A percentile compares a stretch with the other conserved stretches of the same genome.
Evolutionary conservation across 352 stramenopile genomes (phyloP).

Genomic region (Globisporangium alternatum): DNA sequence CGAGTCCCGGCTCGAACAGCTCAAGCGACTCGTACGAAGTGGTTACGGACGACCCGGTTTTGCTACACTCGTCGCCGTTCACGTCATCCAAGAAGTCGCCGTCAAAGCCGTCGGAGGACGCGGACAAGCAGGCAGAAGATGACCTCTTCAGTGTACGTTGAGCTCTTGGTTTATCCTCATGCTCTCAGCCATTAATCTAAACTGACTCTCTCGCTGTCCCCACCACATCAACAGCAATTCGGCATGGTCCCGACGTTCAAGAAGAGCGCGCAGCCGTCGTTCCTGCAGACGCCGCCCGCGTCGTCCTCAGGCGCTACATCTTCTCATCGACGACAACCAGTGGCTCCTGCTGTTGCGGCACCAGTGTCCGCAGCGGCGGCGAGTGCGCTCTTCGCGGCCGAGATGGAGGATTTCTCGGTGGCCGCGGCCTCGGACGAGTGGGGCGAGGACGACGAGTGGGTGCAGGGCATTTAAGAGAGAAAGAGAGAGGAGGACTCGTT

Average conservation of each 20-base stretch:
- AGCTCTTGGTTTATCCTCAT: constrained; percentile 1
- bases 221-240: constrained; percentile 57
- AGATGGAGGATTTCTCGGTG: constrained; percentile 59
- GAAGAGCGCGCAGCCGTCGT: constrained; percentile 43
- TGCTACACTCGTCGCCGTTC: constrained; percentile 20
- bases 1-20: constrained; percentile 55
- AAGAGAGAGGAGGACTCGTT: background rate
- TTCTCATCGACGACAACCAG: constrained; percentile 24
- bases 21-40: constrained; percentile 75
- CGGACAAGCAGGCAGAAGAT: constrained; percentile 42
- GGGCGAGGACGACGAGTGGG: constrained; percentile 83
- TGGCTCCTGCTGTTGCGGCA: background rate
- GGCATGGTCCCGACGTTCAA: constrained; percentile 81
- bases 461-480: constrained; percentile 51
- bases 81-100: constrained; percentile 15
- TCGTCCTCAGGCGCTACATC: constrained; percentile 4
- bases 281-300: constrained; percentile 15
- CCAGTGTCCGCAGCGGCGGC: constrained; percentile 28
- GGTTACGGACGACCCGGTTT: constrained; percentile 34
- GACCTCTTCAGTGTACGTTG: constrained; percentile 81
- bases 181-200: background rate
- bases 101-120: constrained; percentile 20
- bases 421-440: constrained; percentile 49
- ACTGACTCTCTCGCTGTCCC: background rate
- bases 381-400: constrained; percentile 56